A percentile compares a stretch with the other conserved stretches of the same genome.
These are phyloP conservation scores for Rhynchosporium secalis DNA, from an alignment of 2,329 filamentous ascomycete genomes.

Conservation along the genomic window DNA sequence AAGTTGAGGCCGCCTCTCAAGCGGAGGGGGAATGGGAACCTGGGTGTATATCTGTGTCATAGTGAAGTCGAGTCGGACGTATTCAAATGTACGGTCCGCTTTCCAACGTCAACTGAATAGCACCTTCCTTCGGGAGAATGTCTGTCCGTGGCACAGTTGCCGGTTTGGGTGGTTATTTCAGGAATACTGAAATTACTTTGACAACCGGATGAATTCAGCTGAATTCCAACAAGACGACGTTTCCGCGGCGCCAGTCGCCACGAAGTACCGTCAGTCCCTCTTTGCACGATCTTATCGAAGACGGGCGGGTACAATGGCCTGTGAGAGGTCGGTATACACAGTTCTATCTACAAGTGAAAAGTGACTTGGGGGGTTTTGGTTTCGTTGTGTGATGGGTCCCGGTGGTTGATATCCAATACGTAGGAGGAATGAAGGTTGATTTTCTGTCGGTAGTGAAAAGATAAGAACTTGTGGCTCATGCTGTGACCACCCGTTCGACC, in stretches of 20 bases:
- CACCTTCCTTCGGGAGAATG: conserved; percentile 26
- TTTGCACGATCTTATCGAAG: conserved; percentile 26
- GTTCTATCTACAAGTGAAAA: conserved; percentile 21
- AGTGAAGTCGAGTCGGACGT: conserved; percentile 22
- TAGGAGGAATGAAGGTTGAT: conserved; percentile 23
- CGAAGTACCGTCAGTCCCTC: conserved; percentile 34
- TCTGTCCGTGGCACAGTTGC: conserved; percentile 35
- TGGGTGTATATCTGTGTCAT: conserved; percentile 39
- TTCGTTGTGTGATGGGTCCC: conserved; percentile 27
- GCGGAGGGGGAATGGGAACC: conserved; percentile 29
- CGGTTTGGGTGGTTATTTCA: conserved; percentile 30
- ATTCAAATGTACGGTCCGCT: conserved; percentile 22
- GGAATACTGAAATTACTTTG: conserved; percentile 27
- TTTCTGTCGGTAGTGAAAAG: conserved; percentile 31
- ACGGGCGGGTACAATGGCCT: conserved; percentile 19
- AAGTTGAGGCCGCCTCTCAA: conserved; percentile 25
- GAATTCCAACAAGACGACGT: conserved; percentile 25
- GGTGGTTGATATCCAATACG: conserved; percentile 17
- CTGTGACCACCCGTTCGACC: conserved; percentile 34
- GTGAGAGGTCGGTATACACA: conserved; percentile 22
- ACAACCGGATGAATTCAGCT: conserved; percentile 32
- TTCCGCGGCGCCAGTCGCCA: conserved; percentile 33
- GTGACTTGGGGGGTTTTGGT: conserved; percentile 18
- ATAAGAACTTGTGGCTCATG: conserved; percentile 37
- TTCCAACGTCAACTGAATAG: conserved; percentile 24